phyloP scores from a whole-genome alignment of 1,284 basidiomycete genomes.

The Austroboletus novae-zelandiae region DNA sequence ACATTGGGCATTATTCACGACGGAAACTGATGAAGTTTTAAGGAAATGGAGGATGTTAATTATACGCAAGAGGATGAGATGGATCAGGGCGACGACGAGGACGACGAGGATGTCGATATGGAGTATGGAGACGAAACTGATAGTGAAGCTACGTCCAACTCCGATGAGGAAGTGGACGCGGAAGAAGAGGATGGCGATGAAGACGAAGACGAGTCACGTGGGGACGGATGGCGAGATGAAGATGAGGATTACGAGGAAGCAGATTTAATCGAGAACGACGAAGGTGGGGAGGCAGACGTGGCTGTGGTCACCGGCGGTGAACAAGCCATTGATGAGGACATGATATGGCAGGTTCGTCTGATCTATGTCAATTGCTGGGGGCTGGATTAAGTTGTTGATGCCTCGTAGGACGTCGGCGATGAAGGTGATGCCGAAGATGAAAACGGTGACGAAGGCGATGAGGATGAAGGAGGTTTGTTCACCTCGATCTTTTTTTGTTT shows the following conservation, averaged over 20 bases:
- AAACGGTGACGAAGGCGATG: conserved; percentile 42
- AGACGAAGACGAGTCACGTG: conserved; percentile 55
- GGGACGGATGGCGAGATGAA: conserved; percentile 64
- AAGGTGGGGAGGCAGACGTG: conserved; percentile 47
- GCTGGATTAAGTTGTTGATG: conserved; percentile 6
- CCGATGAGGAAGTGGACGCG: conserved; percentile 64
- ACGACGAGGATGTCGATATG: conserved; percentile 84
- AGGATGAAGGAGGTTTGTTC: conserved; percentile 42
- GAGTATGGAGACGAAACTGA: conserved; percentile 81
- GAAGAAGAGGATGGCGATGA: conserved; percentile 54
- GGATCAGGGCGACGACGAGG: conserved; percentile 78
- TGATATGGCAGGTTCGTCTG: conserved; percentile 70
- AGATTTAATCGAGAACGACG: conserved; percentile 53
- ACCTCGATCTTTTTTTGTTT: not conserved
- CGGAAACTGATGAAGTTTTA: conserved; percentile 6
- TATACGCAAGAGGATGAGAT: conserved; percentile 74
- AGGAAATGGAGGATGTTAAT: conserved; percentile 82
- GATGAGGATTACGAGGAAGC: conserved; percentile 67
- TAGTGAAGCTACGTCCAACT: conserved; percentile 73
- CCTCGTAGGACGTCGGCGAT: conserved; percentile 52
- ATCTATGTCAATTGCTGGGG: not conserved
- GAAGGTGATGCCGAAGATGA: conserved; percentile 56
- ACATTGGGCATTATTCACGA: not conserved
- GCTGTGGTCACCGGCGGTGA: conserved; percentile 38
- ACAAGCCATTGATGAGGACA: conserved; percentile 50